Percentiles rank a stretch among this genome's conserved stretches.
These are phyloP conservation scores for Picochlorum sp. DNA, from an alignment of 139 green algal genomes.

Conservation along the genomic window DNA sequence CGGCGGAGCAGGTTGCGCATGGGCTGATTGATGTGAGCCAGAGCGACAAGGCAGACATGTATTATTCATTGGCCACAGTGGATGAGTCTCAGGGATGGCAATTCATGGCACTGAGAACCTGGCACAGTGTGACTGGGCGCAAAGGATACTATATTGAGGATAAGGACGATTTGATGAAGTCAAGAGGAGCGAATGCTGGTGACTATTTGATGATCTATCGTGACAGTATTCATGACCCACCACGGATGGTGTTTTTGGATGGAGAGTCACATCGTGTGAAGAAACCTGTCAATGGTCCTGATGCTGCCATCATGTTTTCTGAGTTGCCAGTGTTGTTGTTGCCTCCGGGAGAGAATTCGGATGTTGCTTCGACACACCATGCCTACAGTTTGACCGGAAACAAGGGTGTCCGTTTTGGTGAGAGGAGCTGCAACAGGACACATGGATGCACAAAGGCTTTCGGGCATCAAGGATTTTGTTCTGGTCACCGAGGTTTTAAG, in stretches of 20 bases:
- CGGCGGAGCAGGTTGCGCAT: constrained; percentile 9
- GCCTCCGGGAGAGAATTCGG: background rate
- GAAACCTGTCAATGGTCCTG: background rate
- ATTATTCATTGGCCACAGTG: constrained; percentile 29
- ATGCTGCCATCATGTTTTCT: constrained; percentile 10
- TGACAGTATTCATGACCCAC: constrained; percentile 6
- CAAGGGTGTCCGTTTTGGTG: background rate
- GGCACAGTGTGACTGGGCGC: constrained; percentile 22
- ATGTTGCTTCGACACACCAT: background rate
- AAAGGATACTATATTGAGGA: constrained; percentile 37
- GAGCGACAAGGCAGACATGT: constrained; percentile 19
- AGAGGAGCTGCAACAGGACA: constrained; percentile 23
- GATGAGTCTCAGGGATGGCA: constrained; percentile 29
- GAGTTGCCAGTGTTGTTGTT: constrained; percentile 23
- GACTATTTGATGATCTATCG: constrained; percentile 29
- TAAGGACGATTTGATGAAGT: constrained; percentile 10
- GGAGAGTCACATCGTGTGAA: background rate
- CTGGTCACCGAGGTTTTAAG: constrained; percentile 40
- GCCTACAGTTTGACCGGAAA: background rate
- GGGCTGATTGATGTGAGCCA: constrained; percentile 2
- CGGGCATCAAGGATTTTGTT: constrained; percentile 44
- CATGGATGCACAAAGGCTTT: constrained; percentile 33
- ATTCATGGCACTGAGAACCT: constrained; percentile 24
- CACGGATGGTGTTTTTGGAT: constrained; percentile 11
- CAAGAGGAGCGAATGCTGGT: constrained; percentile 10